Base-by-base conservation (phyloP, 805 yeast species). In the Cyberlindnera euphorbiiphila region DNA sequence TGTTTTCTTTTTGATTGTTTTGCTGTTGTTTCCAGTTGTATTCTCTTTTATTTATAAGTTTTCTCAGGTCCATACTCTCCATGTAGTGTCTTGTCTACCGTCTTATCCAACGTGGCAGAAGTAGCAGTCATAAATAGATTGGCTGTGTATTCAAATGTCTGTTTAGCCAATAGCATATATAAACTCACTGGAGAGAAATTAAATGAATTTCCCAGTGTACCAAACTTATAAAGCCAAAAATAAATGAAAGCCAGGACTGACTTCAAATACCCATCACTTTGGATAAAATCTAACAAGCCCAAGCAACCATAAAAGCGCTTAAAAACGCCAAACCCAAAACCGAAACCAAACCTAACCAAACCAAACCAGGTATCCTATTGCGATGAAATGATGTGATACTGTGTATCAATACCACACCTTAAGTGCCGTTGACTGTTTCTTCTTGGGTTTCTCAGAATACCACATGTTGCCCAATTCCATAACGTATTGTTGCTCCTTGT, bases 401-500 rank as follows among this genome's bases (percentile, higher is more conserved):
- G n/a, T n/a, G n/a, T n/a, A 19, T 23, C 21, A 41, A 27, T 34
- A 41, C 44, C 40, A 41, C 3, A 29, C 32, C 14, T 35, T 24
- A n/a, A 32, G n/a, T 10, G 25, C 20, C 2, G 34, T 25, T 3
- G 44, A 41, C 22, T 18, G 36, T 30, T 27, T 29, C 29, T 32
- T 36, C 32, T 29, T 41, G 2, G 11, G n/a, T 18, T 22, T 25
- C n/a, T 20, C 32, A 11, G 20, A n/a, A 3, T 29, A 7, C 13
- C 29, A 12, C 20, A 37, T 24, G 12, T 34, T 40, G 2, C 32
- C n/a, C 13, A 43, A 24, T 20, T 51, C 58, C 41, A 80, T 62
- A 25, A 80, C 76, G 47, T 61, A 79, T 46, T 71, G 68, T 8
- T 82, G 81, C 49, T 76, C 84, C 53, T 81, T 81, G 54, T 74